Percentiles rank a stretch among this genome's conserved stretches.
Evolutionary conservation across 2,329 filamentous ascomycete genomes (phyloP).

Genomic region (Paecilomyces dactylethromorphus): DNA sequence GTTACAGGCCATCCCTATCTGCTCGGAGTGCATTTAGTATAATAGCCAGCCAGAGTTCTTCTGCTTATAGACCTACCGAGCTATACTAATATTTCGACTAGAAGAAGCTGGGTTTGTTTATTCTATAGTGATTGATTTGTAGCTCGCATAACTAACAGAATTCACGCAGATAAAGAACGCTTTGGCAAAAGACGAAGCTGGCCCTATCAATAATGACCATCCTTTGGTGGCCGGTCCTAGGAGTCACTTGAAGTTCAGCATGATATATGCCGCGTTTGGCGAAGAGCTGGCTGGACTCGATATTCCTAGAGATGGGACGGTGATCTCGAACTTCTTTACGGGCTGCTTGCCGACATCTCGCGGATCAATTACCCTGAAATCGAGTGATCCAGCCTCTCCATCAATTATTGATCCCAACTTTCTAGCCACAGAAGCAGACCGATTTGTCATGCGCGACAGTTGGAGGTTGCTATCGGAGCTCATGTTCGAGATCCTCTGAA

Average conservation of each 20-base stretch:
- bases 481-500: slow-evolving; percentile 7
- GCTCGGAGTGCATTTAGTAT: no score
- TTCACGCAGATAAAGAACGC: neutral
- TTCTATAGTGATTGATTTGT: no score
- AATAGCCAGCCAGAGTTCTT: no score
- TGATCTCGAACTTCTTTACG: slow-evolving; percentile 15
- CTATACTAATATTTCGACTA: no score
- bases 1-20: no score
- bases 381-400: slow-evolving; percentile 7
- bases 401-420: slow-evolving; percentile 25
- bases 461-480: neutral
- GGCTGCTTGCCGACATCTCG: slow-evolving; percentile 15
- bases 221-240: neutral
- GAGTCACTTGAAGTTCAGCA: slow-evolving; percentile 11
- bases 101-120: no score
- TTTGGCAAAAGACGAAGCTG: neutral
- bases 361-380: slow-evolving; percentile 12
- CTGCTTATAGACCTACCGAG: no score
- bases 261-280: slow-evolving; percentile 18
- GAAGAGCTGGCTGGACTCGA: slow-evolving; percentile 1
- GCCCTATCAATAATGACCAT: neutral
- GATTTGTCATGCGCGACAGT: slow-evolving; percentile 4
- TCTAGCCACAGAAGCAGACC: slow-evolving; percentile 19
- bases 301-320: slow-evolving; percentile 15
- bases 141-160: no score